Evolutionary conservation across 306 rosid genomes (phyloP), one percentile per base, ranked within the genome.

Genomic region (Lithocarpus polystachyus): DNA sequence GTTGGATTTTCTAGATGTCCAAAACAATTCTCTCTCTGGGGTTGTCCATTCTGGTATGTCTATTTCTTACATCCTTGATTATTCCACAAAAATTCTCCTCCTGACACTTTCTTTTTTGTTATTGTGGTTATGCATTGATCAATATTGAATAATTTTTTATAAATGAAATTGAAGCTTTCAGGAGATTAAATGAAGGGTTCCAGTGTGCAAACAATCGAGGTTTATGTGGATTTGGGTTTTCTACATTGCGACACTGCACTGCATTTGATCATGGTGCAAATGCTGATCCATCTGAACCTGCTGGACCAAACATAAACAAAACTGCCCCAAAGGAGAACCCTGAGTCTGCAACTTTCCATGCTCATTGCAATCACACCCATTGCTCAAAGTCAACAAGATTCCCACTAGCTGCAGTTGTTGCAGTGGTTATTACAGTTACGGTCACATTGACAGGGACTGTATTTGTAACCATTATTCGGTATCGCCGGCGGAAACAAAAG

Each of bases 11-110:
- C 75, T 93, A 6, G 91, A 93, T 72, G 72, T 95, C 67, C 91
- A 31, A 75, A 90, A 93, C 86, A 95, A 95, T 79, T 85, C 92
- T 74, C 85, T 95, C 57, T 85, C 91, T 23, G 99, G 99, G 15
- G 76, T 73, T 24, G 91, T 87, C 79, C 93, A 98, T 84, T 60
- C 85, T 55, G 94, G 99, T 93, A 90, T 56, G 88, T 51, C 79
- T 73, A 35, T 43, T 75, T 70, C 53, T 61, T 76, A 55, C 61
- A 28, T 31, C 9, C 29, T 61, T 35, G 18, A 29, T 68, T 54
- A 53, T 51, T 20, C 17, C 67, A 53, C 57, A 37, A 28, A 24
- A 51, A 53, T 40, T 22, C 26, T 61, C n/a, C 45, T 71, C 53
- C 20, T 72, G 24, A 19, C 67, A 28, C 61, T 60, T 53, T 53